Conservation (phyloP, 2,329 filamentous ascomycete genomes). For the Arachnopeziza araneosa region DNA sequence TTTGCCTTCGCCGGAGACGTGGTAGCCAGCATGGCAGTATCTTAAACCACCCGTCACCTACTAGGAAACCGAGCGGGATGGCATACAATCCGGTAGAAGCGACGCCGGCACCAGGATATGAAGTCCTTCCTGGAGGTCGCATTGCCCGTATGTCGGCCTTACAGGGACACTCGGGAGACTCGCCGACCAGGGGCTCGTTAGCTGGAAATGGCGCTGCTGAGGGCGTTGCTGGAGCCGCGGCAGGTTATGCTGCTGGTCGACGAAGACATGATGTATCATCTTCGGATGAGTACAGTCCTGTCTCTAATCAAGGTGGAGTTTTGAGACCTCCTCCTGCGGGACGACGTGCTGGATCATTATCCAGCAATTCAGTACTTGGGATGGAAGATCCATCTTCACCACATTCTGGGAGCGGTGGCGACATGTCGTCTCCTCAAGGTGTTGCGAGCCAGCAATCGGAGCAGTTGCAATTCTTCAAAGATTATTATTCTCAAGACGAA, state of each 20-base stretch:
- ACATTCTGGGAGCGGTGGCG: conserved; percentile 56
- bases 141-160: conserved; percentile 95
- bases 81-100: conserved; percentile 35
- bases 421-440: conserved; percentile 79
- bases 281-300: conserved; percentile 70
- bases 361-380: conserved; percentile 72
- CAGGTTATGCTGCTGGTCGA: conserved; percentile 41
- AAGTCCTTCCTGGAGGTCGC: conserved; percentile 76
- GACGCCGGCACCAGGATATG: conserved; percentile 48
- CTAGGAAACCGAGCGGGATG: conserved; percentile 43
- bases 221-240: conserved; percentile 36
- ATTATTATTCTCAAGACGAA: conserved; percentile 97
- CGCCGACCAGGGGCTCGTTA: conserved; percentile 35
- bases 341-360: conserved; percentile 82
- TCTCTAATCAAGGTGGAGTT: conserved; percentile 55
- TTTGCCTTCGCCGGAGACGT: conserved; percentile 45
- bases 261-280: conserved; percentile 52
- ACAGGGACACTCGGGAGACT: conserved; percentile 65
- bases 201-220: conserved; percentile 36
- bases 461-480: conserved; percentile 93
- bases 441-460: conserved; percentile 88
- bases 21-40: conserved; percentile 63
- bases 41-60: conserved; percentile 84
- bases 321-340: conserved; percentile 53
- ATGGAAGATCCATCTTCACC: conserved; percentile 68